phyloP scores from a whole-genome alignment of 148 eudicot species.

The Arctostaphylos glauca region DNA sequence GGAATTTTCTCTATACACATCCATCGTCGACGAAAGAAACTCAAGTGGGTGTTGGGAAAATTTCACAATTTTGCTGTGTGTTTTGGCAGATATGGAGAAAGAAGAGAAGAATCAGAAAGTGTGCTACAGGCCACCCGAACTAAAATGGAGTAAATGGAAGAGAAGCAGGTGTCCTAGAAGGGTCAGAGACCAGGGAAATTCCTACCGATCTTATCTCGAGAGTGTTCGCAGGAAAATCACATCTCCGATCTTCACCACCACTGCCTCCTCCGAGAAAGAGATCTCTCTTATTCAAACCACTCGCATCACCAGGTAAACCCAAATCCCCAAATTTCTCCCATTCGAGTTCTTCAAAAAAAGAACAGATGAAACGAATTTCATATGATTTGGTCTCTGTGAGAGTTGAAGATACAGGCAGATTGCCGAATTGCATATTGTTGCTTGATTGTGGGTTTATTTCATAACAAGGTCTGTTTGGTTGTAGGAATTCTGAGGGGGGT shows the following conservation, averaged over 20 bases:
- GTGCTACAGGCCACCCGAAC: slow-evolving; percentile 12
- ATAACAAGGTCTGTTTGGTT: not conserved
- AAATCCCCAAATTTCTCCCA: not conserved
- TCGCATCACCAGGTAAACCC: slow-evolving; percentile 21
- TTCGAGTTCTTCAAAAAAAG: not conserved
- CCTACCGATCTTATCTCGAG: slow-evolving; percentile 9
- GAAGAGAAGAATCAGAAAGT: slow-evolving; percentile 21
- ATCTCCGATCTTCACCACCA: not conserved
- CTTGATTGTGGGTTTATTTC: not conserved
- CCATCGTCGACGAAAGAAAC: not conserved
- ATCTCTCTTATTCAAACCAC: slow-evolving; percentile 9
- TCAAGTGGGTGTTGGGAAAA: not conserved
- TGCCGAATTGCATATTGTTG: too few relatives aligned
- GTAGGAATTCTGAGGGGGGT: slow-evolving; percentile 1
- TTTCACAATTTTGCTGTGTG: not conserved
- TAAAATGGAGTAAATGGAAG: slow-evolving; percentile 26
- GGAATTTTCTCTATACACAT: not conserved
- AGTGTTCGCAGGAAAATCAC: slow-evolving; percentile 26
- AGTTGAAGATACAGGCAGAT: not conserved
- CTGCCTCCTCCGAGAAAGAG: slow-evolving; percentile 9
- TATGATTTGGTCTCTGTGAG: not conserved
- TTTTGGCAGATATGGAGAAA: slow-evolving; percentile 19
- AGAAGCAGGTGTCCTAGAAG: slow-evolving; percentile 22
- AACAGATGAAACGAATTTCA: not conserved
- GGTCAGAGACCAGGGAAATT: slow-evolving; percentile 14